Evolutionary conservation across 1,284 basidiomycete genomes (phyloP), one percentile per base, ranked within the genome.

Genomic region (Rhodotorula sp.): DNA sequence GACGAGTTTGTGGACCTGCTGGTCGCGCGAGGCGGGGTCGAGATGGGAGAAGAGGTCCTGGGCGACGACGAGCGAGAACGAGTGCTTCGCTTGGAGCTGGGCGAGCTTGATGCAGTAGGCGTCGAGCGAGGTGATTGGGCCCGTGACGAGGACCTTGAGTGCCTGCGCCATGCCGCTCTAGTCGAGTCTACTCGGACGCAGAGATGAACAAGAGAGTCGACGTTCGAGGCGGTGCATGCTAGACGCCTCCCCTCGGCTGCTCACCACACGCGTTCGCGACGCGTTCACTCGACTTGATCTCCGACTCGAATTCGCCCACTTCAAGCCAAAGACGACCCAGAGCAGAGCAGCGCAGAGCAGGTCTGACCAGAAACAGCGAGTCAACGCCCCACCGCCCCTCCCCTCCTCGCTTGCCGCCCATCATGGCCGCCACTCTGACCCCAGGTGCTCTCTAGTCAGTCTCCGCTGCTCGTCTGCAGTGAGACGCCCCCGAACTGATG

Each of bases 31-130:
- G 2, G 84, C 78, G 16, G 45, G 47, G 23, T 48, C 28, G 19
- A 78, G 80, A 1, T 81, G 81, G 64, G 84, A 89, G 82, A 99
- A 99, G 80, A 98, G 90, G 82, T 99, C 94, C 8, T 87, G 84
- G 76, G 93, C 90, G 58, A 99, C 85, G 26, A 91, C 87, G 50
- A 93, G 86, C 77, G 93, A 89, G 79, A 99, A 99, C 77, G 92
- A 93, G 82, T 98, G 91, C 81, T 97, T 98, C 68, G 87, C 84
- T 82, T 99, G 88, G 78, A 98, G 95, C 28, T 88, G 84, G 64
- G 87, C 88, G 74, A 97, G 86, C 84, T 97, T 98, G 66, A 86
- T 80, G 76, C 92, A 89, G 23, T 97, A 83, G 21, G 88, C 86
- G 55, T 83, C 81, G 76, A 97, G 87, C 0, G 87, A 86, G 19